A percentile compares a stretch with the other conserved stretches of the same genome.
Conservation (phyloP, 1,284 basidiomycete genomes). For the Quambalaria eucalypti region DNA sequence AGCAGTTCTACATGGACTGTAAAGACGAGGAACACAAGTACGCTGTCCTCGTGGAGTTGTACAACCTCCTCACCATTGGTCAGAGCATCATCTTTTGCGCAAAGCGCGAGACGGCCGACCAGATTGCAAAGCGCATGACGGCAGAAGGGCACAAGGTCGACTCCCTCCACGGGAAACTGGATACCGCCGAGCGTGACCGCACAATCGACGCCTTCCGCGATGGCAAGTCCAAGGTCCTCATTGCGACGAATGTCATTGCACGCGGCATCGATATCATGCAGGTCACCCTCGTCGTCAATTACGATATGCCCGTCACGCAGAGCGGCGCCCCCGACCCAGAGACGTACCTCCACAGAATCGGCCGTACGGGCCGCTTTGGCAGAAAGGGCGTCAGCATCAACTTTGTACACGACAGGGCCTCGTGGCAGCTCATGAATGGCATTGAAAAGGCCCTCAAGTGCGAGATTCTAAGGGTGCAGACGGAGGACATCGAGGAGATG, state of each 20-base stretch:
- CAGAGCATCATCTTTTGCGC: constrained; percentile 92
- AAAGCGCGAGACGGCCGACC: constrained; percentile 76
- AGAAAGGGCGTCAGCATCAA: constrained; percentile 46
- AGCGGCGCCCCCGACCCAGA: constrained; percentile 71
- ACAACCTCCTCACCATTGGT: constrained; percentile 82
- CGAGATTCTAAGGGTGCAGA: constrained; percentile 36
- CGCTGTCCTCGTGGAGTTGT: constrained; percentile 83
- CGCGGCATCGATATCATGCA: constrained; percentile 97
- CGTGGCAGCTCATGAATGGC: constrained; percentile 39
- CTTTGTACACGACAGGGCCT: constrained; percentile 44
- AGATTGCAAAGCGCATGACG: constrained; percentile 80
- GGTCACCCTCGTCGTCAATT: constrained; percentile 74
- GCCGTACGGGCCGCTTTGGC: constrained; percentile 43
- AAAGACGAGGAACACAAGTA: constrained; percentile 80
- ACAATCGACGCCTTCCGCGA: constrained; percentile 93
- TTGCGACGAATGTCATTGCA: constrained; percentile 97
- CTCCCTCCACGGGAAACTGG: constrained; percentile 88
- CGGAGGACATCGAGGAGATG: constrained; percentile 45
- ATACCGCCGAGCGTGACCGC: constrained; percentile 74
- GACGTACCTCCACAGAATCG: constrained; percentile 96
- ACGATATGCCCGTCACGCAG: constrained; percentile 70
- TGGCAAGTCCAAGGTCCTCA: constrained; percentile 91
- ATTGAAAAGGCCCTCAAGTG: constrained; percentile 42
- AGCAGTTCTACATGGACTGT: constrained; percentile 92
- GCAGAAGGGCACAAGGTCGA: constrained; percentile 91